A percentile compares a stretch with the other conserved stretches of the same genome.
Conservation (phyloP, 305 asterid genomes). For the Euphrasia arctica region DNA sequence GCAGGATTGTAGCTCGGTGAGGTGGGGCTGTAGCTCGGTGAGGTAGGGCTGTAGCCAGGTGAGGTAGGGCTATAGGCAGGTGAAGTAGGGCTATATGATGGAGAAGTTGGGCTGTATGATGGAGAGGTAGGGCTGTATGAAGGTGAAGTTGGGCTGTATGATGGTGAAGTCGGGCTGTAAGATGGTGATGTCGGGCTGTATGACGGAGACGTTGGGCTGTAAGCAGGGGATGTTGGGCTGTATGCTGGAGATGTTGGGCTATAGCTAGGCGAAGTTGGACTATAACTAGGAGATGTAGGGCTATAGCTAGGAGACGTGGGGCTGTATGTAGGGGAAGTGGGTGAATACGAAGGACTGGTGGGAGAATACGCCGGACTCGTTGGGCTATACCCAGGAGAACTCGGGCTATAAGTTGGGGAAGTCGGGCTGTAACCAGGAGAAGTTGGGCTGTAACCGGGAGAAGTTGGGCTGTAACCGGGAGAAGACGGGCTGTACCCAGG, state of each 20-base stretch:
- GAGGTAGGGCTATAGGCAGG: constrained; percentile 85
- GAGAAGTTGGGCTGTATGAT: constrained; percentile 70
- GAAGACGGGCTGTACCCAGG: constrained; percentile 87
- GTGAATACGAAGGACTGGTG: constrained; percentile 58
- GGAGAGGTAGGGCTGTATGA: constrained; percentile 81
- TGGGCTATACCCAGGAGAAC: constrained; percentile 79
- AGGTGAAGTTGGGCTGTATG: too few relatives aligned
- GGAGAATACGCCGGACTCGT: constrained; percentile 25
- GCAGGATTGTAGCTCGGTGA: constrained; percentile 85
- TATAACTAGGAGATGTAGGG: constrained; percentile 70
- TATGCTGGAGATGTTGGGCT: constrained; percentile 56
- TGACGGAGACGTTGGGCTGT: constrained; percentile 64
- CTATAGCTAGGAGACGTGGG: constrained; percentile 75
- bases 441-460: constrained; percentile 70
- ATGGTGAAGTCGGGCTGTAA: constrained; percentile 78
- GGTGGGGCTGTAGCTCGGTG: constrained; percentile 81
- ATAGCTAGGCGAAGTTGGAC: constrained; percentile 30
- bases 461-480: constrained; percentile 75
- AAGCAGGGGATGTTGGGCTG: constrained; percentile 48
- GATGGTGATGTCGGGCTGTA: constrained; percentile 82
- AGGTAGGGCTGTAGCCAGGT: constrained; percentile 84
- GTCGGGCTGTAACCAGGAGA: constrained; percentile 71
- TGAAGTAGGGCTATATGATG: constrained; percentile 78
- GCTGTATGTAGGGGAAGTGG: constrained; percentile 79
- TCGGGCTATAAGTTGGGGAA: constrained; percentile 82